phyloP scores from a whole-genome alignment of 129 eudicot species.

The Chrysanthemum makinoi region DNA sequence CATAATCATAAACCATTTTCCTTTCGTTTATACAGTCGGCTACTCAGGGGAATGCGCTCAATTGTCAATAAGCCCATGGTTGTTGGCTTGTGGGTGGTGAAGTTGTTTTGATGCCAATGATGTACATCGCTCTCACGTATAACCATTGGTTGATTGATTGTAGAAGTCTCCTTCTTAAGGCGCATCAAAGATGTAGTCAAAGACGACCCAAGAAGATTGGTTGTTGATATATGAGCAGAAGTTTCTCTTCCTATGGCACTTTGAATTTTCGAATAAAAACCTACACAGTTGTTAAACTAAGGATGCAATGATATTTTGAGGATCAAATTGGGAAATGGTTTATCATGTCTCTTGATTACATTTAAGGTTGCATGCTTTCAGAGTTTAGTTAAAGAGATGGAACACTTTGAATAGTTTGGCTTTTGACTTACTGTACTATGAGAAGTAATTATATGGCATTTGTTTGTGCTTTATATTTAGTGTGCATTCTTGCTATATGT shows the following conservation, averaged over 20 bases:
- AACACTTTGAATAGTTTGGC: too few relatives aligned
- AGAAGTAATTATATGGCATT: too few relatives aligned
- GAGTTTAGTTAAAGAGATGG: not conserved
- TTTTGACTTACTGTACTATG: too few relatives aligned
- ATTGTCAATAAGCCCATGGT: slow-evolving; percentile 12
- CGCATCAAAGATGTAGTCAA: not conserved
- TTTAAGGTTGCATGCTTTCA: not conserved
- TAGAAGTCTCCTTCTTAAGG: not conserved
- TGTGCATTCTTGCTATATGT: too few relatives aligned
- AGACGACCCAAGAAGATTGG: slow-evolving; percentile 4
- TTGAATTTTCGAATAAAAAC: not conserved
- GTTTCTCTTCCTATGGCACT: not conserved
- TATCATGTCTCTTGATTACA: not conserved
- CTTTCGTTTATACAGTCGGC: not conserved
- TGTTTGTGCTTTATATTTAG: too few relatives aligned
- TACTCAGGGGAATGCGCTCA: slow-evolving; percentile 1
- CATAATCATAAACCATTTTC: too few relatives aligned
- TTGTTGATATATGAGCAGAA: not conserved
- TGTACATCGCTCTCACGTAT: not conserved
- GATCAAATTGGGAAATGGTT: not conserved
- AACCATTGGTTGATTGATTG: not conserved
- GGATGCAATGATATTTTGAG: not conserved
- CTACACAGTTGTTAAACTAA: not conserved
- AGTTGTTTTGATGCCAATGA: not conserved
- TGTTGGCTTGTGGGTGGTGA: not conserved